These are phyloP conservation scores for Durusdinium trenchii DNA, from an alignment of 73 alveolate genomes.

Conservation along the genomic window DNA sequence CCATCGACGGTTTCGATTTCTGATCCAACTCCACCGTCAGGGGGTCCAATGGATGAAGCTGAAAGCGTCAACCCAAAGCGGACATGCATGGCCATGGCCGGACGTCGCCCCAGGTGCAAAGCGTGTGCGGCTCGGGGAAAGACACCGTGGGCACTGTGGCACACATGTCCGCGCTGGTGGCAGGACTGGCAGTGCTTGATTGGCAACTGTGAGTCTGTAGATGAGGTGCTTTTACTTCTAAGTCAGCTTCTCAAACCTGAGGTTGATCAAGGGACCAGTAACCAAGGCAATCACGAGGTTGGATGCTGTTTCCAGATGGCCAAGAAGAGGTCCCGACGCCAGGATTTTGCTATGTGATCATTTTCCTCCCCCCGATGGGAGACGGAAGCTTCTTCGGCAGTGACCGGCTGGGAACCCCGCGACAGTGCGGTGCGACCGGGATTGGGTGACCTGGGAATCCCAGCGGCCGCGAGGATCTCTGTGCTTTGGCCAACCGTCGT, in stretches of 20 bases:
- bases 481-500: too few relatives aligned
- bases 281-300: too few relatives aligned
- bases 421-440: background rate
- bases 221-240: too few relatives aligned
- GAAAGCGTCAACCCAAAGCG: too few relatives aligned
- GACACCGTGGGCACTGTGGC: constrained; percentile 93
- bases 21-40: too few relatives aligned
- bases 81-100: too few relatives aligned
- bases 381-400: constrained; percentile 87
- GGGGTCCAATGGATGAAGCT: too few relatives aligned
- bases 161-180: constrained; percentile 87
- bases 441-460: background rate
- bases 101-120: constrained; percentile 32
- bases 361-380: constrained; percentile 91
- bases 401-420: background rate
- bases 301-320: too few relatives aligned
- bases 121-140: constrained; percentile 92
- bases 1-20: too few relatives aligned
- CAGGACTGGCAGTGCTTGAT: constrained; percentile 17
- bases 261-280: too few relatives aligned
- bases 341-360: constrained; percentile 89
- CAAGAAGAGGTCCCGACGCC: background rate
- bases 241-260: too few relatives aligned
- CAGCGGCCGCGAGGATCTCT: too few relatives aligned
- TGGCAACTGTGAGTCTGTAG: background rate